Conservation (phyloP, 228 moss, liverwort and hornwort genomes). For the Sphagnum magellanicum region DNA sequence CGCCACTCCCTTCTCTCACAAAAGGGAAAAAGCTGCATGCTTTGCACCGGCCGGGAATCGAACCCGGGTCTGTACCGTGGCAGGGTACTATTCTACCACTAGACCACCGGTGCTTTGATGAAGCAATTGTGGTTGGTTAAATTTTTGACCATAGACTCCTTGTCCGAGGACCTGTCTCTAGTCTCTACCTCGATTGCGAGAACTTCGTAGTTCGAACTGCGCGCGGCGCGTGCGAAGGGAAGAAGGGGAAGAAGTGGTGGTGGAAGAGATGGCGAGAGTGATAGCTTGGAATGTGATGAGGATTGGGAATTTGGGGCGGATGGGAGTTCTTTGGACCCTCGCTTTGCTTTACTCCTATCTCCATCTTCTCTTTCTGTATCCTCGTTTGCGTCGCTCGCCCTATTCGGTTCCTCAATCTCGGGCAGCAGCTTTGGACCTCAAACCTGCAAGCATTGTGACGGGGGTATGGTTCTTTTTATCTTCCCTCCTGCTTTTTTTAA, state of each 20-base stretch:
- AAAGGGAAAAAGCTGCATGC: no score
- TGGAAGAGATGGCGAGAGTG: neutral
- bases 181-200: no score
- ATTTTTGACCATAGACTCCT: no score
- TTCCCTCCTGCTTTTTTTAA: neutral
- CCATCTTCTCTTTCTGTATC: conserved; percentile 14
- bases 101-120: conserved; percentile 3
- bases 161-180: no score
- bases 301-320: conserved; percentile 30
- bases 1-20: no score
- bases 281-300: conserved; percentile 21
- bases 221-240: no score
- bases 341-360: conserved; percentile 37
- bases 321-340: conserved; percentile 38
- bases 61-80: conserved; percentile 15
- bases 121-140: no score
- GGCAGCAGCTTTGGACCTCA: conserved; percentile 5
- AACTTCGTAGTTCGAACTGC: no score
- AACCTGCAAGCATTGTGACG: conserved; percentile 44
- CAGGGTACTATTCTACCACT: conserved; percentile 14
- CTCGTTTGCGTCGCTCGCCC: conserved; percentile 6
- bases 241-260: neutral
- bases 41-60: conserved; percentile 8
- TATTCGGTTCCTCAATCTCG: neutral
- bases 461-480: conserved; percentile 19